A percentile compares a stretch with the other conserved stretches of the same genome.
Evolutionary conservation across 495 filamentous ascomycete species (phyloP).

Genomic region (Trichoderma gamsii): DNA sequence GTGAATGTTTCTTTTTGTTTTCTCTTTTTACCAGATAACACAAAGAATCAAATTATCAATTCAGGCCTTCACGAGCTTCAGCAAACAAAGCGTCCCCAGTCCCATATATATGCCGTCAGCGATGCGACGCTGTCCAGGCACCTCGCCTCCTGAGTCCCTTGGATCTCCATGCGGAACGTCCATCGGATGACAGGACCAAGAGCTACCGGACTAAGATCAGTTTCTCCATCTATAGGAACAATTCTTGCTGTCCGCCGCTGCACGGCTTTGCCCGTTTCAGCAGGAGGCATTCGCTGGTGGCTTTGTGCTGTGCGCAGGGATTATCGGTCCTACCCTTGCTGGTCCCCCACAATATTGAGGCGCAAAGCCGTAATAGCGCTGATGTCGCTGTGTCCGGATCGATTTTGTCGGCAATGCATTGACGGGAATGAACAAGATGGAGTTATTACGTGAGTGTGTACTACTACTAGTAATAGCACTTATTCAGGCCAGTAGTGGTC

Average conservation of each 20-base stretch:
- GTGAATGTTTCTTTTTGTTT: background rate
- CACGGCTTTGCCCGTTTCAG: background rate
- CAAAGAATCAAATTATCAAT: background rate
- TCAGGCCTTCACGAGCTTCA: background rate
- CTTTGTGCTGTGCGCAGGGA: background rate
- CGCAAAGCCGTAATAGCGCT: background rate
- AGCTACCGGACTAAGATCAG: background rate
- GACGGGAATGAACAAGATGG: background rate
- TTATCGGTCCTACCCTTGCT: constrained; percentile 12
- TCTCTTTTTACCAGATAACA: background rate
- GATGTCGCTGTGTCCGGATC: background rate
- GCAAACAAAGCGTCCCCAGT: background rate
- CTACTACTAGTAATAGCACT: too few species aligned
- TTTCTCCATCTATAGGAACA: constrained; percentile 14
- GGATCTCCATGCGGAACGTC: background rate
- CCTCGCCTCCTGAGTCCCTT: constrained; percentile 4
- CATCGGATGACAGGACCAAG: background rate
- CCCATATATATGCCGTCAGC: constrained; percentile 8
- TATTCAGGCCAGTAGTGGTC: background rate
- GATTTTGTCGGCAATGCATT: background rate
- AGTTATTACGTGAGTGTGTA: background rate
- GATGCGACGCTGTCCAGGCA: constrained; percentile 1
- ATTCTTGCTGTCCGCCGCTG: background rate
- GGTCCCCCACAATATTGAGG: constrained; percentile 3
- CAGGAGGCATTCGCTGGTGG: background rate